A percentile compares a stretch with the other conserved stretches of the same genome.
These are phyloP conservation scores for Blastobotrys attinorum DNA, from an alignment of 805 yeast genomes.

Conservation along the genomic window DNA sequence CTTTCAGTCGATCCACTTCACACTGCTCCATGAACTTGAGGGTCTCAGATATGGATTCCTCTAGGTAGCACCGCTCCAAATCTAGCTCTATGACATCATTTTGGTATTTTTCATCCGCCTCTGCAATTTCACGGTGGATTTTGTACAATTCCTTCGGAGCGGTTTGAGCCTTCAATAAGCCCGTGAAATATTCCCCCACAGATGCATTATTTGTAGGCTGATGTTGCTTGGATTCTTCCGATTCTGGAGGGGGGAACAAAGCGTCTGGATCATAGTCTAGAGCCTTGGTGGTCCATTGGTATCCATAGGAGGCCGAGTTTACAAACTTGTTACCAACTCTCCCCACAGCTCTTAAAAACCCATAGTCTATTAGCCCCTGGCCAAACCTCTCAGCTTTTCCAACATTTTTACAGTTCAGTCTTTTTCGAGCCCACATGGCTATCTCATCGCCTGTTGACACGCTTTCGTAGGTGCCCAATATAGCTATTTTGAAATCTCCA, in stretches of 20 bases:
- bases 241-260: background rate
- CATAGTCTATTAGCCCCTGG: conserved; percentile 57
- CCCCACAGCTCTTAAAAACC: conserved; percentile 57
- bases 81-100: conserved; percentile 52
- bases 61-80: conserved; percentile 56
- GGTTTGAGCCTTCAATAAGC: background rate
- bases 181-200: conserved; percentile 1
- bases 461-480: conserved; percentile 57
- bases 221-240: background rate
- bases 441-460: conserved; percentile 56
- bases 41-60: conserved; percentile 58
- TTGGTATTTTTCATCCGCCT: conserved; percentile 45
- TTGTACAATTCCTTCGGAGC: conserved; percentile 4
- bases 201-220: background rate
- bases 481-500: conserved; percentile 50
- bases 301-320: conserved; percentile 58
- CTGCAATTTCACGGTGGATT: conserved; percentile 37
- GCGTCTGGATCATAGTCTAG: conserved; percentile 21
- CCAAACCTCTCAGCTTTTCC: conserved; percentile 69
- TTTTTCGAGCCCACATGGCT: conserved; percentile 49
- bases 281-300: conserved; percentile 69
- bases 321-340: conserved; percentile 48
- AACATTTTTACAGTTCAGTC: conserved; percentile 40
- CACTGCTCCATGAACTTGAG: conserved; percentile 63
- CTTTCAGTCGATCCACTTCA: conserved; percentile 61